Conservation (phyloP, 192 early-diverging fungal genomes). For the Lobosporangium transversale region DNA sequence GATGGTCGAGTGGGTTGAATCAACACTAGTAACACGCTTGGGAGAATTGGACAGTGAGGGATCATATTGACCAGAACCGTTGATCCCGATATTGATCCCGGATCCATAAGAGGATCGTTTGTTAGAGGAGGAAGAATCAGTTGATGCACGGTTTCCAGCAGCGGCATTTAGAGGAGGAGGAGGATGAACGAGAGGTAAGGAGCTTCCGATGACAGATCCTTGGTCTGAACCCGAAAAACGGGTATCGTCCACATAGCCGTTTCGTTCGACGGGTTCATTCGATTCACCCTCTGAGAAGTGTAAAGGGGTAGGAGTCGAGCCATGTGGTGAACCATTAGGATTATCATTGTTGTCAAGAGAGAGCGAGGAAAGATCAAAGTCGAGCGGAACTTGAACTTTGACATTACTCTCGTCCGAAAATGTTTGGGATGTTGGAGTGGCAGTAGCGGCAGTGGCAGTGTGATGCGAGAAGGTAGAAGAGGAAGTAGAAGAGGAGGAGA, state of each 20-base stretch:
- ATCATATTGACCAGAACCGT: too few species aligned
- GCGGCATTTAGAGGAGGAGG: neutral
- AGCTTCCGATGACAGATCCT: neutral
- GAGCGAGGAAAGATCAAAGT: slow-evolving; percentile 29
- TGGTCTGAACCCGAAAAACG: slow-evolving; percentile 46
- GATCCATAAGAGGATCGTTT: slow-evolving; percentile 4
- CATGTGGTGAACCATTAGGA: neutral
- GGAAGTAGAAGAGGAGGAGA: neutral
- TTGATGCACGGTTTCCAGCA: neutral
- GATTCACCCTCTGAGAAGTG: slow-evolving; percentile 32
- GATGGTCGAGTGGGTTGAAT: slow-evolving; percentile 23
- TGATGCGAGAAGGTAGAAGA: neutral
- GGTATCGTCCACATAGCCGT: slow-evolving; percentile 43
- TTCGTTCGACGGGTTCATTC: slow-evolving; percentile 25
- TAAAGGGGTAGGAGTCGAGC: slow-evolving; percentile 10
- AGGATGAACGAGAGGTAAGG: slow-evolving; percentile 10
- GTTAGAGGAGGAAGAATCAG: neutral
- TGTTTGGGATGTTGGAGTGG: neutral
- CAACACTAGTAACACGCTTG: slow-evolving; percentile 12
- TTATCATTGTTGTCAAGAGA: slow-evolving; percentile 13
- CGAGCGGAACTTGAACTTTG: slow-evolving; percentile 19
- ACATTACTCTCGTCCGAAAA: slow-evolving; percentile 1
- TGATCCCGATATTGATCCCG: neutral
- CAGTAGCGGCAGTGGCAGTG: neutral
- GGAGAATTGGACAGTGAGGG: neutral